Percentiles rank a stretch among this genome's conserved stretches.
These are phyloP conservation scores for Datura wrightii DNA, from an alignment of 257 asterid genomes.

Conservation along the genomic window DNA sequence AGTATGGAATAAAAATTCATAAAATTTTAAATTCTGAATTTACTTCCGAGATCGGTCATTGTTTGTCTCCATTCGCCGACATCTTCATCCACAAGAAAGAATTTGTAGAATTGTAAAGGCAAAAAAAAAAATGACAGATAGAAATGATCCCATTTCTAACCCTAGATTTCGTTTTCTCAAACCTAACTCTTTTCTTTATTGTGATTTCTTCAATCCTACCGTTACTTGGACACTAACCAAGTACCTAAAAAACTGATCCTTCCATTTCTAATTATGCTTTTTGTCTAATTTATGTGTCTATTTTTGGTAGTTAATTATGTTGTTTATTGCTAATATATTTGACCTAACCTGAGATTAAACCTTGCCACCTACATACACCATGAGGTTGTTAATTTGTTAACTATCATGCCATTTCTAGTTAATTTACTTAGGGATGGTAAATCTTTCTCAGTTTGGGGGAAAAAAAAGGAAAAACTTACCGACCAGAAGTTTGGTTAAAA, in stretches of 20 bases:
- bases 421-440: conserved; percentile 17
- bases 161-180: conserved; percentile 49
- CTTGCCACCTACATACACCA: not conserved
- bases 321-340: not conserved
- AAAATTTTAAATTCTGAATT: not conserved
- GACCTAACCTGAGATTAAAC: conserved; percentile 15
- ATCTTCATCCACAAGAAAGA: conserved; percentile 57
- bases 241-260: conserved; percentile 28
- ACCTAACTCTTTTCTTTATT: conserved; percentile 50
- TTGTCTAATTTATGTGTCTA: conserved; percentile 31
- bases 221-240: conserved; percentile 52
- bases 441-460: not conserved
- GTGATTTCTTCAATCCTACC: conserved; percentile 47
- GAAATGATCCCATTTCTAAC: conserved; percentile 40
- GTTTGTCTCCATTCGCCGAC: conserved; percentile 34
- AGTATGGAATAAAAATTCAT: not conserved
- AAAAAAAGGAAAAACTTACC: not conserved
- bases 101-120: not conserved
- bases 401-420: not conserved
- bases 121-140: conserved; percentile 32
- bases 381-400: conserved; percentile 9
- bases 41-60: not conserved
- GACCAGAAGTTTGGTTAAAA: conserved; percentile 23
- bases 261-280: conserved; percentile 3
- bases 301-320: conserved; percentile 31